Percentiles rank a stretch among this genome's conserved stretches.
phyloP scores from a whole-genome alignment of 2,329 filamentous ascomycete genomes.

The Davidsoniella virescens region DNA sequence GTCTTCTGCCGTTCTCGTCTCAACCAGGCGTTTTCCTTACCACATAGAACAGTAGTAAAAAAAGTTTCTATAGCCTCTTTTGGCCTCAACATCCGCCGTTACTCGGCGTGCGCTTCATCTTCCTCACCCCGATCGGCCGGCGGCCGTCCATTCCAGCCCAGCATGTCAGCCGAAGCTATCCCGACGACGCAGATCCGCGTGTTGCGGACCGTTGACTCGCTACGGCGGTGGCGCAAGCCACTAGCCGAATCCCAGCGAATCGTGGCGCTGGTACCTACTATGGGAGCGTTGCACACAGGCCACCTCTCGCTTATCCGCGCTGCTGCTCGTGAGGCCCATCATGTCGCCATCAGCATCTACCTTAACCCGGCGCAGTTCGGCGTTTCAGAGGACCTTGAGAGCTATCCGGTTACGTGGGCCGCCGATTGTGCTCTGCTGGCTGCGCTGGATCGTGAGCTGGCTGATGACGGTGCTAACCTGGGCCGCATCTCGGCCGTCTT shows the following conservation, averaged over 20 bases:
- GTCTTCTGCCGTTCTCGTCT: too few species aligned
- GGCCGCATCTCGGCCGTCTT: slow-evolving; percentile 73
- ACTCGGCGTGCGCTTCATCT: too few species aligned
- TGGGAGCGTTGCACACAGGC: slow-evolving; percentile 91
- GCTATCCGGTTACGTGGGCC: slow-evolving; percentile 83
- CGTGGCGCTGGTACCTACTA: slow-evolving; percentile 84
- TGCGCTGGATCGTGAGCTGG: slow-evolving; percentile 55
- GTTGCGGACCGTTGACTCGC: slow-evolving; percentile 56
- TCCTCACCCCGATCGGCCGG: too few species aligned
- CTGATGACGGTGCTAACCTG: slow-evolving; percentile 36
- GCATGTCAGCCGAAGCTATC: slow-evolving; percentile 26
- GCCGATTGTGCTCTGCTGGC: slow-evolving; percentile 53
- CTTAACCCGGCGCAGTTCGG: slow-evolving; percentile 97
- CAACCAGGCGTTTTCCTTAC: too few species aligned
- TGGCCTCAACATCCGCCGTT: too few species aligned
- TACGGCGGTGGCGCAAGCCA: slow-evolving; percentile 53
- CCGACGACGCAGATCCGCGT: slow-evolving; percentile 47
- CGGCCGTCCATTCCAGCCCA: too few species aligned
- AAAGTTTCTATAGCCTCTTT: too few species aligned
- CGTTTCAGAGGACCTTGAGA: slow-evolving; percentile 67
- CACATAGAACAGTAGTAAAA: too few species aligned
- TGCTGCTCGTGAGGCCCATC: slow-evolving; percentile 68
- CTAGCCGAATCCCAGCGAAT: slow-evolving; percentile 51
- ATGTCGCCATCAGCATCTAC: slow-evolving; percentile 83
- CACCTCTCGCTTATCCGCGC: slow-evolving; percentile 74